phyloP scores from a whole-genome alignment of 2,329 filamentous ascomycete genomes.

The Claviceps sp. region DNA sequence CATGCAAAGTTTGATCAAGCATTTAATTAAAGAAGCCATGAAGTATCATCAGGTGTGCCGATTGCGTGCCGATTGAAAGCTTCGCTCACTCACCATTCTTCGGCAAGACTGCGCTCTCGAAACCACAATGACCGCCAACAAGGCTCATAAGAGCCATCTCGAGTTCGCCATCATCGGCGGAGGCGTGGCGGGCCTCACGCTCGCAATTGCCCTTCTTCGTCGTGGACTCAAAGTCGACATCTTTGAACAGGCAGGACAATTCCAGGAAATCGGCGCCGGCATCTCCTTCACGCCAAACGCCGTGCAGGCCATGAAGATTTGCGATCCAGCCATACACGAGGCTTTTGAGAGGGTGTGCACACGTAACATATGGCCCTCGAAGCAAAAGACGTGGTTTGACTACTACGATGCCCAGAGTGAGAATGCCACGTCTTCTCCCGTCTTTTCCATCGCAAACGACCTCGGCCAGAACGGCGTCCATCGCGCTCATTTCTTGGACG shows the following conservation, averaged over 20 bases:
- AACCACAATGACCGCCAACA: not conserved
- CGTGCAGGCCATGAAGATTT: constrained; percentile 27
- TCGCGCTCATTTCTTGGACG: constrained; percentile 26
- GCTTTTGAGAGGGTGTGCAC: constrained; percentile 11
- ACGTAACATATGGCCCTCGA: constrained; percentile 3
- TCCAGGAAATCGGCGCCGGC: constrained; percentile 36
- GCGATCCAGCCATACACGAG: constrained; percentile 23
- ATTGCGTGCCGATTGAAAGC: too few species aligned
- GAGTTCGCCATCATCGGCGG: constrained; percentile 32
- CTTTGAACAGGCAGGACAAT: constrained; percentile 30
- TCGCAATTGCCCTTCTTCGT: constrained; percentile 32
- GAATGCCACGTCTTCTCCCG: not conserved
- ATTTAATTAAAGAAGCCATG: too few species aligned
- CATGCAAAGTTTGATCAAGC: too few species aligned
- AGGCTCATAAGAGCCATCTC: not conserved
- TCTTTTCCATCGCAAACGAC: constrained; percentile 1
- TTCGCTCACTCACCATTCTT: too few species aligned
- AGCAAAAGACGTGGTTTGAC: constrained; percentile 5
- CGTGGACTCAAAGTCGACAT: constrained; percentile 29
- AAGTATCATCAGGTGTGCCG: too few species aligned
- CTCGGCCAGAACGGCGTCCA: constrained; percentile 20
- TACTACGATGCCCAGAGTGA: constrained; percentile 9
- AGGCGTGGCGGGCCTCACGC: constrained; percentile 35
- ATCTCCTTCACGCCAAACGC: constrained; percentile 40
- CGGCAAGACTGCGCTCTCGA: not conserved